Base-by-base conservation (phyloP, 306 rosid genomes). In the Senna siamea region DNA sequence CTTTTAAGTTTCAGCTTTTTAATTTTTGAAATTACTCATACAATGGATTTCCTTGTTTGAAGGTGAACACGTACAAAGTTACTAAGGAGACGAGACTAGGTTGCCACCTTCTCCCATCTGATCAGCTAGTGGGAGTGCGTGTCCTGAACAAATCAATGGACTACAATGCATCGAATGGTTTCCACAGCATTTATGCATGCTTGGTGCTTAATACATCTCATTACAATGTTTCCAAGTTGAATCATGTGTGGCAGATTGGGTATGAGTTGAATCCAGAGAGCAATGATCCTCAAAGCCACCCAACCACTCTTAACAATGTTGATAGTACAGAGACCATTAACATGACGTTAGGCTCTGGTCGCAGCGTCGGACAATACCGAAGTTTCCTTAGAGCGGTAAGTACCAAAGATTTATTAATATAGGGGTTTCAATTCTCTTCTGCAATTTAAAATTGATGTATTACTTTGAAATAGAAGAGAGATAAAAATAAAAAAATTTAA, bases 191-290 rank as follows among this genome's bases (percentile, higher is more conserved):
- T 2, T 75, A 38, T 13, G 97, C 88, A 0, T 79, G 8, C 3
- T 47, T 93, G 28, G 4, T 10, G n/a, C 86, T 91, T 0, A 79
- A 85, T 50, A 7, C 46, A 2, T 0, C 35, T 0, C 0, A 0
- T 0, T 91, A 86, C 32, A 12, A 89, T 20, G 50, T 70, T 6
- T 5, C 77, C 0, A 78, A 0, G 82, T 19, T 93, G 61, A 78
- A 82, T 66, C 92, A 89, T 72, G 96, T 91, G 50, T 93, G 98
- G 98, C 98, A 91, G 74, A 83, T 85, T 66, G 97, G 97, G 4
- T 1, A 28, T 2, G n/a, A 0, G 0, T 79, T 75, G 32, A 57
- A 43, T 37, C 10, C 19, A 0, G 1, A 11, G 0, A 40, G 2
- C 7, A 75, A 2, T 5, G 63, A 46, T 79, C 96, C 97, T 0